These are phyloP conservation scores for Botrytis aclada DNA, from an alignment of 2,329 filamentous ascomycete genomes.

Conservation along the genomic window DNA sequence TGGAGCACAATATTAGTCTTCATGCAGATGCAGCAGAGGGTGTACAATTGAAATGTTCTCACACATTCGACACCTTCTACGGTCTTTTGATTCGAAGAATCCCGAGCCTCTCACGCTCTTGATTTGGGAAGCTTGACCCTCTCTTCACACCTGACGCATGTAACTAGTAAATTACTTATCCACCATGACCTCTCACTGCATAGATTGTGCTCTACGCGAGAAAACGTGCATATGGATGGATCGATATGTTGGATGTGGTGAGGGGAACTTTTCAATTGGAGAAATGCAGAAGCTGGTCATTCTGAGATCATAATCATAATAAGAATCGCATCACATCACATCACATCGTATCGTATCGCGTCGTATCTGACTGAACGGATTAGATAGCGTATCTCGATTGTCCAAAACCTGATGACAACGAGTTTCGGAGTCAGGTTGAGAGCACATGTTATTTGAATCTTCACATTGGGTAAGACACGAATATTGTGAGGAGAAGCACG, in stretches of 20 bases:
- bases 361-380: neutral
- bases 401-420: neutral
- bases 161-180: neutral
- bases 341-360: no score
- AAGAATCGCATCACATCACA: neutral
- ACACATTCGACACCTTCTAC: neutral
- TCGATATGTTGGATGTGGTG: neutral
- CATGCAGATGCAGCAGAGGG: neutral
- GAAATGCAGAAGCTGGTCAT: neutral
- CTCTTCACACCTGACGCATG: constrained; percentile 6
- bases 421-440: neutral
- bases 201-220: neutral
- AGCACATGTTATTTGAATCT: neutral
- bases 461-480: neutral
- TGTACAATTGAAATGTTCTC: neutral
- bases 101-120: neutral
- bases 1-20: neutral
- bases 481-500: neutral
- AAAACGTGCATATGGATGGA: neutral
- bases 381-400: neutral
- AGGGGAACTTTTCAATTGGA: neutral
- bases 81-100: constrained; percentile 4
- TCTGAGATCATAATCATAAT: neutral
- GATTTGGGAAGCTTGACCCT: neutral
- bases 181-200: constrained; percentile 8